Conservation (phyloP, 2,329 filamentous ascomycete species). For the Fusarium falciforme region DNA sequence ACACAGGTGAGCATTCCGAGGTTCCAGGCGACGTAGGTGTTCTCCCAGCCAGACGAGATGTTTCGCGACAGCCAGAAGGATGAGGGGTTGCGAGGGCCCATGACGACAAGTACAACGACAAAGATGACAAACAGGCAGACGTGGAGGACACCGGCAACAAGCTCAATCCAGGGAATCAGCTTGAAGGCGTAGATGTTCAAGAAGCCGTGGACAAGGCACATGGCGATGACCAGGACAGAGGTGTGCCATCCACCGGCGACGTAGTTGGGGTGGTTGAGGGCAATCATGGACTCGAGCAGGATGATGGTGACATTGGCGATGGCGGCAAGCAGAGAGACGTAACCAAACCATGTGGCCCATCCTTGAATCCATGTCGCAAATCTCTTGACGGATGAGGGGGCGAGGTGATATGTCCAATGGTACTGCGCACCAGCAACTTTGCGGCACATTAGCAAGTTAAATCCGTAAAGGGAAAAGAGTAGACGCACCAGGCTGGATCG, state of each 20-base stretch:
- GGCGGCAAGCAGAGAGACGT: constrained; percentile 37
- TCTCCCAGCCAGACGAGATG: constrained; percentile 38
- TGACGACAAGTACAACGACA: constrained; percentile 38
- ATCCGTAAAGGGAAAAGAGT: not conserved
- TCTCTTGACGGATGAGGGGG: constrained; percentile 26
- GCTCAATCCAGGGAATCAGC: constrained; percentile 40
- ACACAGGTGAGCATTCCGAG: constrained; percentile 42
- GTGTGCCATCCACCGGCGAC: constrained; percentile 41
- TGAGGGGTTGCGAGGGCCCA: constrained; percentile 35
- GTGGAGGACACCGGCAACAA: constrained; percentile 39
- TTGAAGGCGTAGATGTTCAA: constrained; percentile 39
- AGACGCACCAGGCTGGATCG: constrained; percentile 33
- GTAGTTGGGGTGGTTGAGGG: constrained; percentile 37
- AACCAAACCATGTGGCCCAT: constrained; percentile 43
- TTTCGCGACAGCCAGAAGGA: constrained; percentile 38
- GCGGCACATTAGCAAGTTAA: not conserved
- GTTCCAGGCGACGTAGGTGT: constrained; percentile 40
- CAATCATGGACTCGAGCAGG: constrained; percentile 42
- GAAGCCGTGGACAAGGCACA: constrained; percentile 38
- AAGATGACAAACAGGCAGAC: constrained; percentile 40
- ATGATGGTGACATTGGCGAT: constrained; percentile 44
- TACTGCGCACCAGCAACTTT: constrained; percentile 34
- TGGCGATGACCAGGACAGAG: constrained; percentile 39
- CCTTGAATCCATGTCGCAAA: constrained; percentile 42
- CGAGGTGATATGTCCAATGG: constrained; percentile 41